phyloP scores from a whole-genome alignment of 2,329 filamentous ascomycete species.

The Aspergillaceae sp. region DNA sequence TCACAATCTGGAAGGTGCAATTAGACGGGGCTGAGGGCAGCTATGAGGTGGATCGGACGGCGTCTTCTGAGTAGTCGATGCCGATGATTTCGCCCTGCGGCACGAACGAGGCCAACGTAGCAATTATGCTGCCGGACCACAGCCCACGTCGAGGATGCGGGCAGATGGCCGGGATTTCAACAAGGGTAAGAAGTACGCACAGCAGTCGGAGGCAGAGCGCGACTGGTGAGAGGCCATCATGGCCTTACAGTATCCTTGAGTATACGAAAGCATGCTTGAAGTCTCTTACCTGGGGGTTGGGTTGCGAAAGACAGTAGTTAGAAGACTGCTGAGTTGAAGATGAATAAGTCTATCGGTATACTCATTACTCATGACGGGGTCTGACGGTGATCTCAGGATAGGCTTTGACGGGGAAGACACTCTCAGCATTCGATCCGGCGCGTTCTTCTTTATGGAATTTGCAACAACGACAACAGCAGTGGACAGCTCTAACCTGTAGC shows the following conservation, averaged over 20 bases:
- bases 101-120: constrained; percentile 31
- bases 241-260: constrained; percentile 24
- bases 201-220: constrained; percentile 27
- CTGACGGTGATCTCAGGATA: too few relatives aligned
- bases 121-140: constrained; percentile 37
- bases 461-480: too few relatives aligned
- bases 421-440: too few relatives aligned
- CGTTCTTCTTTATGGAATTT: too few relatives aligned
- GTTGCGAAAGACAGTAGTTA: background rate
- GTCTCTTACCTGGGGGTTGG: too few relatives aligned
- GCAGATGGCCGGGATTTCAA: constrained; percentile 22
- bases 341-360: too few relatives aligned
- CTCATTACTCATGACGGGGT: too few relatives aligned
- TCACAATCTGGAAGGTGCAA: constrained; percentile 26
- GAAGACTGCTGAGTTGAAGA: too few relatives aligned
- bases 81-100: constrained; percentile 33
- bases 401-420: too few relatives aligned
- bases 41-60: constrained; percentile 24
- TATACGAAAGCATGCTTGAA: constrained; percentile 12
- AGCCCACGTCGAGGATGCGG: constrained; percentile 37
- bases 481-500: too few relatives aligned
- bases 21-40: constrained; percentile 18
- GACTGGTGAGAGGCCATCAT: constrained; percentile 21
- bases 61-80: constrained; percentile 19
- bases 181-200: constrained; percentile 33